A percentile compares a stretch with the other conserved stretches of the same genome.
Evolutionary conservation across 768 basidiomycete species (phyloP).

Genomic region (Terana coerulea): DNA sequence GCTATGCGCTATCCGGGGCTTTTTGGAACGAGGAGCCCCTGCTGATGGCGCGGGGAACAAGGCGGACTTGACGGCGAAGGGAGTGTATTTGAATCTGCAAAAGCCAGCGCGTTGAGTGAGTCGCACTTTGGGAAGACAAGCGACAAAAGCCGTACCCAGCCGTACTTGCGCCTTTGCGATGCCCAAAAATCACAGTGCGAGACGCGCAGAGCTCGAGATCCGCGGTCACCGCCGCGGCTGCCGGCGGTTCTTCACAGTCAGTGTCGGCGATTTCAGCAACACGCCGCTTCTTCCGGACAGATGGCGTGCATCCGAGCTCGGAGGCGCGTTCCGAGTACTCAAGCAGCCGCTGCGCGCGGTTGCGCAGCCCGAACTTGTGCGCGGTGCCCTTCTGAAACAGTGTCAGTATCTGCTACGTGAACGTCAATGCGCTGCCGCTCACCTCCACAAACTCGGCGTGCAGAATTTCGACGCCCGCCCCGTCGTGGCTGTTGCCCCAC

Average conservation of each 20-base stretch:
- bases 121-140: conserved; percentile 1
- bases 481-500: conserved; percentile 80
- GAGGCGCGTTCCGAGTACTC: conserved; percentile 64
- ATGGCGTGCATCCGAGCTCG: conserved; percentile 28
- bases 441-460: conserved; percentile 64
- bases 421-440: conserved; percentile 18
- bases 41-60: conserved; percentile 18
- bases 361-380: conserved; percentile 52
- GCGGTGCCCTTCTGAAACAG: conserved; percentile 45
- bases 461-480: conserved; percentile 70
- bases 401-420: no score
- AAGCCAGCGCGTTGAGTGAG: not conserved
- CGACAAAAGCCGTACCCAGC: conserved; percentile 13
- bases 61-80: conserved; percentile 21
- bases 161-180: not conserved
- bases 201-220: conserved; percentile 8
- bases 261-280: not conserved
- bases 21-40: conserved; percentile 10
- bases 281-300: conserved; percentile 8
- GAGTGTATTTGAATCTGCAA: conserved; percentile 29
- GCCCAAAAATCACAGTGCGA: conserved; percentile 7
- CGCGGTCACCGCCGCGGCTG: not conserved
- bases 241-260: not conserved
- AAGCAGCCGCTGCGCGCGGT: conserved; percentile 59
- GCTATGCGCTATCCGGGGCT: conserved; percentile 7